phyloP scores from a whole-genome alignment of 2,329 filamentous ascomycete species.

The Claviceps citrina region DNA sequence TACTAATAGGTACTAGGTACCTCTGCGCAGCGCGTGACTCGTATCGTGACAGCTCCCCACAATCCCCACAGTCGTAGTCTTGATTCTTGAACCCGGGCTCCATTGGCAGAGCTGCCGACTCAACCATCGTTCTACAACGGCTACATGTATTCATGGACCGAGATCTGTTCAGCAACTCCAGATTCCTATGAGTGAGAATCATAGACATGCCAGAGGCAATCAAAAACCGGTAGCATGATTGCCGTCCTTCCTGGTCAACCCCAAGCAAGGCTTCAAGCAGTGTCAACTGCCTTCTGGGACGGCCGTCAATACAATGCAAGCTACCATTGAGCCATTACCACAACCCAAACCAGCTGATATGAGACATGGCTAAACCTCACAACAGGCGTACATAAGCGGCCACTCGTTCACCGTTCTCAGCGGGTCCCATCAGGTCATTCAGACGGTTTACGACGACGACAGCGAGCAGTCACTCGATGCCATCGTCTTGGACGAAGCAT shows the following conservation, averaged over 20 bases:
- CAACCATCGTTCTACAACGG: no score
- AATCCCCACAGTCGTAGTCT: no score
- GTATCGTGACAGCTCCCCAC: no score
- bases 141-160: no score
- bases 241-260: conserved; percentile 67
- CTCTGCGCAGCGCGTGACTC: no score
- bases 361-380: conserved; percentile 3
- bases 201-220: conserved; percentile 4
- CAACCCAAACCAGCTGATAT: neutral
- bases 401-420: conserved; percentile 73
- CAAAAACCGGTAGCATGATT: conserved; percentile 43
- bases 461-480: conserved; percentile 47
- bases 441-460: conserved; percentile 84
- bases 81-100: no score
- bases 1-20: no score
- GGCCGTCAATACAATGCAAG: conserved; percentile 57
- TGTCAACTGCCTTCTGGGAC: conserved; percentile 60
- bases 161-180: no score
- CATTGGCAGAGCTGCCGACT: no score
- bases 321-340: neutral
- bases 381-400: conserved; percentile 74
- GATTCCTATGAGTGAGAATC: no score
- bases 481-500: conserved; percentile 63
- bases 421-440: conserved; percentile 58
- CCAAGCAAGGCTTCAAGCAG: conserved; percentile 60